Evolutionary conservation across 1,284 basidiomycete species (phyloP).

Genomic region (Vanrija sp.): DNA sequence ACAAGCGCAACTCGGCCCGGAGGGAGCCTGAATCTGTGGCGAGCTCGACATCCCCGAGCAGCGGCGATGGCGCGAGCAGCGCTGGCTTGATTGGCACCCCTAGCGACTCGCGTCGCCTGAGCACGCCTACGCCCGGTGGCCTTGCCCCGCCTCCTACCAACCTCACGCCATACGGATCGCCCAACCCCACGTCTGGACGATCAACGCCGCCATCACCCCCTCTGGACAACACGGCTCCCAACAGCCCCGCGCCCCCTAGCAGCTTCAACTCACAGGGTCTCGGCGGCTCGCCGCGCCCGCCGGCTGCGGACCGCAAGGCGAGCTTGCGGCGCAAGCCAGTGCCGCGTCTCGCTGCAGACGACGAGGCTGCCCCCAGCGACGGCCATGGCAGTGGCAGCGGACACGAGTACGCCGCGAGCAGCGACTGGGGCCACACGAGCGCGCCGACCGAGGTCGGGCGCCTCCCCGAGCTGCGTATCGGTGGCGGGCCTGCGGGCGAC

Average conservation of each 20-base stretch:
- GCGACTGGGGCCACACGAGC: background rate
- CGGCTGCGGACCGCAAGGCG: slow-evolving; percentile 10
- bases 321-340: slow-evolving; percentile 20
- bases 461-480: background rate
- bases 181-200: too few relatives aligned
- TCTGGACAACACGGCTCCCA: too few relatives aligned
- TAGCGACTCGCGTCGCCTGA: background rate
- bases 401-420: background rate
- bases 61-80: background rate
- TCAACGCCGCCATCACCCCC: too few relatives aligned
- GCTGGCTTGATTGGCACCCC: background rate
- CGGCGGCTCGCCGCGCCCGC: background rate
- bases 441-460: background rate
- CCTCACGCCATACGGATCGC: too few relatives aligned
- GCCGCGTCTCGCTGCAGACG: slow-evolving; percentile 8
- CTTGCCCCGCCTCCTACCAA: background rate
- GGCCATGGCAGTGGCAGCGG: background rate
- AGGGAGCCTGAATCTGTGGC: background rate
- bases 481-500: slow-evolving; percentile 1
- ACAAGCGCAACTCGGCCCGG: background rate
- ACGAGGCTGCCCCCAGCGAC: background rate
- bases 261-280: background rate
- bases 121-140: background rate
- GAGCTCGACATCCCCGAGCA: too few relatives aligned
- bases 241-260: background rate